Conservation (phyloP, 768 basidiomycete genomes). For the Calocera viscosa region DNA sequence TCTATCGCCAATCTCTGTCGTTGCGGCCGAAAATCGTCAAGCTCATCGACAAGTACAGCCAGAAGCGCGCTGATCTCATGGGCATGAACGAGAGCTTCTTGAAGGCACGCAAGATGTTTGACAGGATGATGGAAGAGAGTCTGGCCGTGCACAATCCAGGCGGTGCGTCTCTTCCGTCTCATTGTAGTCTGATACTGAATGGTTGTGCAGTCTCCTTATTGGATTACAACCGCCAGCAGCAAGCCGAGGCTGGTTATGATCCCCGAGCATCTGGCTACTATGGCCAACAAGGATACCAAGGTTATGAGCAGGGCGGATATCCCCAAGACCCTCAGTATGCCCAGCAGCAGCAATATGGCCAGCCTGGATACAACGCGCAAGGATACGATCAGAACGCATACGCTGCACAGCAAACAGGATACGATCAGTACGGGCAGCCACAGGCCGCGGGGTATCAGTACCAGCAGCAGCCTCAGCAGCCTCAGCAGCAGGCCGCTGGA, state of each 20-base stretch:
- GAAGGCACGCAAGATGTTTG: constrained; percentile 77
- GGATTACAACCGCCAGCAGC: constrained; percentile 2
- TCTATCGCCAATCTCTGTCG: constrained; percentile 82
- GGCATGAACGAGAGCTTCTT: constrained; percentile 92
- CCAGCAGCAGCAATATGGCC: constrained; percentile 4
- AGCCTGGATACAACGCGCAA: constrained; percentile 4
- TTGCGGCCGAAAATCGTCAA: constrained; percentile 91
- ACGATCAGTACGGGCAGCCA: neutral
- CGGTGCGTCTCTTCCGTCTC: constrained; percentile 30
- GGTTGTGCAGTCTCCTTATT: neutral
- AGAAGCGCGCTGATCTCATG: constrained; percentile 89
- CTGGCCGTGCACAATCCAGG: constrained; percentile 54
- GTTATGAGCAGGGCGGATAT: constrained; percentile 9
- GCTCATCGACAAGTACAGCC: constrained; percentile 91
- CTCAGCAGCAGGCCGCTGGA: neutral
- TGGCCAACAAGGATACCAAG: constrained; percentile 8
- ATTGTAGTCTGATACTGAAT: neutral
- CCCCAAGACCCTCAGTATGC: constrained; percentile 1
- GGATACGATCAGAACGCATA: constrained; percentile 6
- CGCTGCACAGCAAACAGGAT: neutral
- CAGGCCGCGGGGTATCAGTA: neutral
- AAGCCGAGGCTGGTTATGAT: neutral
- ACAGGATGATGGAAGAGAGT: constrained; percentile 87
- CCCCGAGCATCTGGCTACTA: neutral
- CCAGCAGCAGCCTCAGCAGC: neutral